Evolutionary conservation across 1,284 basidiomycete species (phyloP).

Genomic region (Fistulina hepatica): DNA sequence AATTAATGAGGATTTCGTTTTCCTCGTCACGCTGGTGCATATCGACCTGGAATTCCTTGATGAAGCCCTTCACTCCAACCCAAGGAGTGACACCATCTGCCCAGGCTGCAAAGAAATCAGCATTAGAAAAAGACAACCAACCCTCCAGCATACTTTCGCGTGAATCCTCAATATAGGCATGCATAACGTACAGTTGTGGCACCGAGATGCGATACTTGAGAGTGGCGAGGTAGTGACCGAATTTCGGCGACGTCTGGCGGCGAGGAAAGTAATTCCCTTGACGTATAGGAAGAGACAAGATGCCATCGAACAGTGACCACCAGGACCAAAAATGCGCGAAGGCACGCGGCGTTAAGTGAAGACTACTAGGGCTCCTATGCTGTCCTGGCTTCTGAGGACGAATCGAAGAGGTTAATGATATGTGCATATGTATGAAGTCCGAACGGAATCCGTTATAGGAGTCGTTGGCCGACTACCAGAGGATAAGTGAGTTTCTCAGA

Average conservation of each 20-base stretch:
- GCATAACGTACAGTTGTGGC: conserved; percentile 74
- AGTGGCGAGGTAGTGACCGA: conserved; percentile 82
- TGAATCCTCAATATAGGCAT: conserved; percentile 78
- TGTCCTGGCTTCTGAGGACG: conserved; percentile 21
- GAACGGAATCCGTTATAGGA: conserved; percentile 88
- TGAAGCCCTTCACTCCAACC: conserved; percentile 77
- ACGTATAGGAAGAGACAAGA: conserved; percentile 76
- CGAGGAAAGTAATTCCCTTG: conserved; percentile 77
- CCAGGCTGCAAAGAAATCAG: conserved; percentile 45
- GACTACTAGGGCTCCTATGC: conserved; percentile 43
- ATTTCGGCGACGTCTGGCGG: conserved; percentile 75
- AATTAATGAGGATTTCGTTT: conserved; percentile 39
- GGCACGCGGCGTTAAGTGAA: conserved; percentile 81
- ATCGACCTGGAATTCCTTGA: conserved; percentile 79
- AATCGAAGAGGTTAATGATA: conserved; percentile 69
- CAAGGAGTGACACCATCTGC: conserved; percentile 66
- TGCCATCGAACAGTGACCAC: conserved; percentile 81
- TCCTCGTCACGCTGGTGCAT: conserved; percentile 92
- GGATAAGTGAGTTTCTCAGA: conserved; percentile 2
- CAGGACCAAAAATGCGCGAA: conserved; percentile 91
- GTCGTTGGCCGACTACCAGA: conserved; percentile 43
- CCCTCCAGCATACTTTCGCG: conserved; percentile 46
- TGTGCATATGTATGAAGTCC: conserved; percentile 88
- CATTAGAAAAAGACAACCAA: background rate
- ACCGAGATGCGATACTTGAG: conserved; percentile 87